Conservation (phyloP, 2,329 filamentous ascomycete species). For the Colletotrichum sojae region DNA sequence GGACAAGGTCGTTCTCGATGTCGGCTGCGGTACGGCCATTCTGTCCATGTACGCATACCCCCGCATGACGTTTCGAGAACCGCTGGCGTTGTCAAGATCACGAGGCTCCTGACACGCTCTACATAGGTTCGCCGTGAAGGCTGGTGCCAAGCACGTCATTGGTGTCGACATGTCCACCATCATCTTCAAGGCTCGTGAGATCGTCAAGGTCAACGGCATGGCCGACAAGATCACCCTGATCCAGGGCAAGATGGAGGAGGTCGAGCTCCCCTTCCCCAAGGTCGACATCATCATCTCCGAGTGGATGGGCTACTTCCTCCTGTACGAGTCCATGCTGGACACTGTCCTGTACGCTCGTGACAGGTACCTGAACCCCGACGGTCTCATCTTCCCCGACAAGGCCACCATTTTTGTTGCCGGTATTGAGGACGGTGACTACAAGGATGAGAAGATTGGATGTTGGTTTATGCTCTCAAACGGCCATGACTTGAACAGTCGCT, state of each 20-base stretch:
- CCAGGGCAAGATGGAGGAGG: conserved; percentile 99
- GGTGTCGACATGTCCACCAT: conserved; percentile 99
- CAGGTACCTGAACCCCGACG: conserved; percentile 87
- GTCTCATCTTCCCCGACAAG: conserved; percentile 98
- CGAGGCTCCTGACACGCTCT: conserved; percentile 3
- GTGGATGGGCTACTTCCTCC: conserved; percentile 99
- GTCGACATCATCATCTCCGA: conserved; percentile 99
- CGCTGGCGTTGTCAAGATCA: not conserved
- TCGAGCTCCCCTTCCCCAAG: conserved; percentile 91
- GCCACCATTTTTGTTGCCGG: conserved; percentile 96
- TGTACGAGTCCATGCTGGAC: conserved; percentile 99
- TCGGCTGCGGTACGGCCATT: conserved; percentile 97
- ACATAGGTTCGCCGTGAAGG: conserved; percentile 92
- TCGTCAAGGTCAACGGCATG: conserved; percentile 92
- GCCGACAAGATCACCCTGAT: conserved; percentile 96
- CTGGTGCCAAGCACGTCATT: conserved; percentile 98
- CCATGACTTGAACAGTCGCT: not conserved
- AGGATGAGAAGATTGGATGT: conserved; percentile 99
- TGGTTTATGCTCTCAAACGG: conserved; percentile 56
- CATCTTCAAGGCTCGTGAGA: conserved; percentile 97
- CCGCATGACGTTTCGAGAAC: not conserved
- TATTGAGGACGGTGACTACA: conserved; percentile 99
- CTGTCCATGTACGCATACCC: conserved; percentile 86
- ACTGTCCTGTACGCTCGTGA: conserved; percentile 97
- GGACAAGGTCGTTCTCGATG: conserved; percentile 88